Percentiles rank a stretch among this genome's conserved stretches.
phyloP scores from a whole-genome alignment of 1,284 basidiomycete species.

The Cryptococcus depauperatus region DNA sequence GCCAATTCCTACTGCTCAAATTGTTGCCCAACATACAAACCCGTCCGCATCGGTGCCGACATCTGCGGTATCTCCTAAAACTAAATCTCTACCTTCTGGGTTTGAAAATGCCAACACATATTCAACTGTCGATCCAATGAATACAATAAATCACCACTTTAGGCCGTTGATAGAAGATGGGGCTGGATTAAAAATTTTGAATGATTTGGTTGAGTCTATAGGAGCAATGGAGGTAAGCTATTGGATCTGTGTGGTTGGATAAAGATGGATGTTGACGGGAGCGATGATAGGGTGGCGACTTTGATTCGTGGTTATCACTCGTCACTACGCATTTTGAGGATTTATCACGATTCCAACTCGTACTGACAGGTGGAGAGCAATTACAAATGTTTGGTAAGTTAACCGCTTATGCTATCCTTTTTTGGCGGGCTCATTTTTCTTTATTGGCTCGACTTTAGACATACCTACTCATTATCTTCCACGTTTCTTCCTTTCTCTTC shows the following conservation, averaged over 20 bases:
- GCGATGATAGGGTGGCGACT: constrained; percentile 4
- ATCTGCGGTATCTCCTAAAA: not conserved
- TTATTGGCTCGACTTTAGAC: constrained; percentile 4
- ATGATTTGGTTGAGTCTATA: constrained; percentile 3
- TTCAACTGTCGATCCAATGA: not conserved
- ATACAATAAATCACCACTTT: not conserved
- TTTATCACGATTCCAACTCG: constrained; percentile 8
- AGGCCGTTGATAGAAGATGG: not conserved
- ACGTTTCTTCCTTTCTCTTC: constrained; percentile 10
- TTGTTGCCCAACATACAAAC: not conserved
- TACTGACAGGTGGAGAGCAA: constrained; percentile 1
- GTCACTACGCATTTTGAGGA: constrained; percentile 9
- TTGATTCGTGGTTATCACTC: constrained; percentile 8
- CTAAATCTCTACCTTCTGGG: not conserved
- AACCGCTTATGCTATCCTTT: not conserved
- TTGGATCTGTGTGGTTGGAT: constrained; percentile 4
- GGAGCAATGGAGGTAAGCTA: not conserved
- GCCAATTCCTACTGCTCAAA: not conserved
- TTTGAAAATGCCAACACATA: not conserved
- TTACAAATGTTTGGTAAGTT: constrained; percentile 10
- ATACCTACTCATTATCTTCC: constrained; percentile 5
- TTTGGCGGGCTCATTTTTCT: no score
- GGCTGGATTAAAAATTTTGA: not conserved
- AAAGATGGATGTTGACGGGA: constrained; percentile 1
- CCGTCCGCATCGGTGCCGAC: not conserved